A percentile compares a stretch with the other conserved stretches of the same genome.
These are phyloP conservation scores for Scleroderma citrinum DNA, from an alignment of 768 basidiomycete genomes.

Conservation along the genomic window DNA sequence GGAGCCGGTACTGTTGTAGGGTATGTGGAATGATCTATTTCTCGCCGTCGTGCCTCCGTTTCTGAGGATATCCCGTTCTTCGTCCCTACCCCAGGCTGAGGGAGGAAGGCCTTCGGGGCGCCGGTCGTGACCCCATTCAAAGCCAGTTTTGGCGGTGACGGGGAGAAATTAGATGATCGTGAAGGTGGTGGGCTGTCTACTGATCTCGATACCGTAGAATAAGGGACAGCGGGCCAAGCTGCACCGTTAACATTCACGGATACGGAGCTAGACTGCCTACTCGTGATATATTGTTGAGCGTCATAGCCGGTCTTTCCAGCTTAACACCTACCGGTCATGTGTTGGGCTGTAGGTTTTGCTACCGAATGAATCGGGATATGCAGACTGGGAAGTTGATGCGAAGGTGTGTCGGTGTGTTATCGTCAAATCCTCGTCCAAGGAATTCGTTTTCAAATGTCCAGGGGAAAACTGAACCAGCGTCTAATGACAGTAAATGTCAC, in stretches of 20 bases:
- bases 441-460: constrained; percentile 27
- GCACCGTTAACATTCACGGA: constrained; percentile 14
- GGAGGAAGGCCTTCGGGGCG: constrained; percentile 44
- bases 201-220: constrained; percentile 27
- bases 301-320: not conserved
- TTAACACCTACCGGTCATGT: constrained; percentile 12
- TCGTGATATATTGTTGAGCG: constrained; percentile 8
- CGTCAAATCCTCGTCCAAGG: constrained; percentile 16
- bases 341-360: not conserved
- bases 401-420: constrained; percentile 14
- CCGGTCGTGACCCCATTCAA: constrained; percentile 65
- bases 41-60: constrained; percentile 44
- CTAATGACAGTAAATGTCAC: constrained; percentile 27
- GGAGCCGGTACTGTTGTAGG: constrained; percentile 32
- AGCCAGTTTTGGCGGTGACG: constrained; percentile 57
- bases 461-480: constrained; percentile 66
- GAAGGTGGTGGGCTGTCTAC: constrained; percentile 14
- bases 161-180: constrained; percentile 26
- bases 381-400: constrained; percentile 11
- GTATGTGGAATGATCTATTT: constrained; percentile 46
- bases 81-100: constrained; percentile 7
- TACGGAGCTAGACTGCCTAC: constrained; percentile 6
- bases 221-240: constrained; percentile 43
- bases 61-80: constrained; percentile 32
- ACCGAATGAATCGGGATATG: constrained; percentile 2